Evolutionary conservation across 495 filamentous ascomycete genomes (phyloP).

Genomic region (Cercophora samala): DNA sequence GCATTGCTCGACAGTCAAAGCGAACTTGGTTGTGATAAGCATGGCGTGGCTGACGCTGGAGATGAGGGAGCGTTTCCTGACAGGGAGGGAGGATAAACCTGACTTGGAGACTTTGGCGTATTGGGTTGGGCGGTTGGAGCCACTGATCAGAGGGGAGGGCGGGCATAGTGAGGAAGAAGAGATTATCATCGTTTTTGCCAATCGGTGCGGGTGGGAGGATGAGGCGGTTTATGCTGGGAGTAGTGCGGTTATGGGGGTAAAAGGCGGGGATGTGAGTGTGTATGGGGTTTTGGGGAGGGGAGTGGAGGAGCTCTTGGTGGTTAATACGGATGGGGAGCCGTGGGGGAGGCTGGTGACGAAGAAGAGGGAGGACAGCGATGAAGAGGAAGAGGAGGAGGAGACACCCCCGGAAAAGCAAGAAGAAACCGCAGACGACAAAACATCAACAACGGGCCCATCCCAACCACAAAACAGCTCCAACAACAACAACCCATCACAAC

Average conservation of each 20-base stretch:
- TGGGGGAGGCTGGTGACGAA: slow-evolving; percentile 31
- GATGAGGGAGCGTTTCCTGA: slow-evolving; percentile 44
- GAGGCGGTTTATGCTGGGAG: slow-evolving; percentile 78
- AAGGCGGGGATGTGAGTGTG: slow-evolving; percentile 61
- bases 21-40: slow-evolving; percentile 72
- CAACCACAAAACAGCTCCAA: not conserved
- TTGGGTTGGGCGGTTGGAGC: slow-evolving; percentile 78
- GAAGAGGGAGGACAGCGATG: not conserved
- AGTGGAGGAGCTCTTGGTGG: slow-evolving; percentile 61
- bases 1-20: slow-evolving; percentile 59
- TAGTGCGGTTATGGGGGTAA: slow-evolving; percentile 76
- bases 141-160: slow-evolving; percentile 58
- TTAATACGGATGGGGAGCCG: slow-evolving; percentile 51
- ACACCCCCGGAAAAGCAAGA: not conserved
- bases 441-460: not conserved
- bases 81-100: slow-evolving; percentile 47
- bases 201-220: slow-evolving; percentile 72
- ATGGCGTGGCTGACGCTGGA: slow-evolving; percentile 85
- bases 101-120: slow-evolving; percentile 82
- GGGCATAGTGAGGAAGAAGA: slow-evolving; percentile 50
- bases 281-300: slow-evolving; percentile 64
- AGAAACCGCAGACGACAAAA: not conserved
- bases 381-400: slow-evolving; percentile 1
- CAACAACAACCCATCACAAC: not conserved
- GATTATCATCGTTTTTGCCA: slow-evolving; percentile 72